A percentile compares a stretch with the other conserved stretches of the same genome.
Conservation (phyloP, 331 rosid species). For the Erythrophleum ivorense region DNA sequence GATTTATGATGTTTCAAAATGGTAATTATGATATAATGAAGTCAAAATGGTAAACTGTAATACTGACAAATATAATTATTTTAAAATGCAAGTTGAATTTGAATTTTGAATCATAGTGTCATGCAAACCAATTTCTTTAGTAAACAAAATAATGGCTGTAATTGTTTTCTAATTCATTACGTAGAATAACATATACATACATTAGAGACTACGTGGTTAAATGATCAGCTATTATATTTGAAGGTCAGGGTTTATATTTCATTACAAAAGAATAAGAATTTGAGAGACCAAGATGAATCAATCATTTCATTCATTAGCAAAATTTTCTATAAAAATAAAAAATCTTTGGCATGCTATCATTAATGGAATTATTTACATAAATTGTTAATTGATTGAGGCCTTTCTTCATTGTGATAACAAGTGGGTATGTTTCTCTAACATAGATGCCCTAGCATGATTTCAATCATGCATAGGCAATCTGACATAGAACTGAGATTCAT, state of each 20-base stretch:
- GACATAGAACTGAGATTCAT: background rate
- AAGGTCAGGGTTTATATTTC: too few relatives aligned
- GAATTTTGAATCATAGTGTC: background rate
- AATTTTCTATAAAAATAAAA: background rate
- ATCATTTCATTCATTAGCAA: constrained; percentile 1
- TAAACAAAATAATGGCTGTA: background rate
- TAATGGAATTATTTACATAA: background rate
- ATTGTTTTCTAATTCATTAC: background rate
- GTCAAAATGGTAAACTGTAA: too few relatives aligned
- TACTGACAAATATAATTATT: too few relatives aligned
- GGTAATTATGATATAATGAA: too few relatives aligned
- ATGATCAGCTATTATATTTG: too few relatives aligned
- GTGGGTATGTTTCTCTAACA: background rate
- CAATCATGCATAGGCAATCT: background rate
- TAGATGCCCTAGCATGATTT: background rate
- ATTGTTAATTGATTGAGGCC: background rate
- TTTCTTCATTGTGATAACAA: background rate
- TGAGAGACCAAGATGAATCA: background rate
- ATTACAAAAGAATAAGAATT: background rate
- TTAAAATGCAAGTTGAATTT: background rate
- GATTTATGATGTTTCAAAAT: too few relatives aligned
- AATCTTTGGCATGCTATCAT: background rate
- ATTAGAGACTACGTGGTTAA: too few relatives aligned
- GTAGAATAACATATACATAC: too few relatives aligned
- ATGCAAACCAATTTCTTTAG: background rate